Base-by-base conservation (phyloP, 192 early-diverging fungal species). In the Physocladia obscura region DNA sequence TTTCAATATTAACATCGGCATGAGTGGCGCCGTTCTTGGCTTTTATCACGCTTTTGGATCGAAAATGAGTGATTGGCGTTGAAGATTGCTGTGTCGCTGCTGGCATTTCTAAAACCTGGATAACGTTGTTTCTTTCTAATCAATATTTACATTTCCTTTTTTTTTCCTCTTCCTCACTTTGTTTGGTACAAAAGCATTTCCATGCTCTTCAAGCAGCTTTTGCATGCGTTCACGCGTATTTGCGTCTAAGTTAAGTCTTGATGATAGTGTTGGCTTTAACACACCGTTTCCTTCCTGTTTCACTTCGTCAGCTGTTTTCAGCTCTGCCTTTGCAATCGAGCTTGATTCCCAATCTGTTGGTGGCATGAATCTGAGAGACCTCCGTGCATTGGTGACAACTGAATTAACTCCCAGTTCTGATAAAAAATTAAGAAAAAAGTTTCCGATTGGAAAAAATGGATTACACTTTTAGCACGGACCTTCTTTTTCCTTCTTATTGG, bases 141-240 rank as follows among this genome's bases (percentile, higher is more conserved):
- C n/a, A n/a, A n/a, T n/a, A n/a, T n/a, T n/a, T n/a, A n/a, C n/a
- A n/a, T n/a, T n/a, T n/a, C n/a, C n/a, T n/a, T n/a, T n/a, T n/a
- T n/a, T n/a, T n/a, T n/a, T n/a, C n/a, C n/a, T n/a, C n/a, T n/a
- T n/a, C n/a, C n/a, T n/a, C n/a, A 68, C 65, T 29, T 70, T 61
- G 50, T 72, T 72, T 27, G 70, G 70, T 4, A 72, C 70, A 55
- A 62, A 72, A 15, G 70, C 60, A 29, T 60, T 70, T 22, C 70
- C 70, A 52, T 72, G 44, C 13, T 62, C 59, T 44, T 62, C 49
- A 11, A 72, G 38, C 15, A 72, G 44, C 26, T 55, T 37, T 15
- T 72, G 24, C 15, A 72, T 51, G 5, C 51, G 57, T 22, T 54
- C 34, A 5, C 34, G 22, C 38, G 57, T 60, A 55, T 49, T 49